phyloP scores from a whole-genome alignment of 768 basidiomycete species.

The Sutorius australiensis region DNA sequence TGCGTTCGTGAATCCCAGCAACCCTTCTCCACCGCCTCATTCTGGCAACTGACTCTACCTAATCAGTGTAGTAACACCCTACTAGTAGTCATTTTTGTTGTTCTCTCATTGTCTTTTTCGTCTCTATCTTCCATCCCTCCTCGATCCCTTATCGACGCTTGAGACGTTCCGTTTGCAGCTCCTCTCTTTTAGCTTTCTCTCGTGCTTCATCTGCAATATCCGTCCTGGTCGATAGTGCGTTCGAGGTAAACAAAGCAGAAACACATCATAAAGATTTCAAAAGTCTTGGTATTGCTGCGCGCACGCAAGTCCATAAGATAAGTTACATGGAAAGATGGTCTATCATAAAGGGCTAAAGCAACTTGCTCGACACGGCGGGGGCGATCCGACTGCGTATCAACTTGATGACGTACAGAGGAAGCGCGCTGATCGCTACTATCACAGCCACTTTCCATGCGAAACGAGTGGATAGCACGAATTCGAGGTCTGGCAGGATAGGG shows the following conservation, averaged over 20 bases:
- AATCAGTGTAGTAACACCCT: constrained; percentile 22
- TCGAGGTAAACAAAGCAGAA: constrained; percentile 30
- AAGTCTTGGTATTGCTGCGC: constrained; percentile 8
- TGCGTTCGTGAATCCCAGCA: constrained; percentile 45
- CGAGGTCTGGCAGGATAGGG: constrained; percentile 59
- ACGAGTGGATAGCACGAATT: constrained; percentile 82
- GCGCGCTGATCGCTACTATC: constrained; percentile 90
- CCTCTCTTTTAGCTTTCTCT: neutral
- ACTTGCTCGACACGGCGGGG: constrained; percentile 91
- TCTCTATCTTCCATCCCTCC: neutral
- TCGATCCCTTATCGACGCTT: constrained; percentile 2
- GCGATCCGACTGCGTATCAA: constrained; percentile 79
- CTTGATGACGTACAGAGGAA: constrained; percentile 91
- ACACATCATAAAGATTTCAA: constrained; percentile 39
- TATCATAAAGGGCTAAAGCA: constrained; percentile 45
- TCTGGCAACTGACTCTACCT: constrained; percentile 28
- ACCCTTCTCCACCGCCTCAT: constrained; percentile 48
- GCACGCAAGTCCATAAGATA: neutral
- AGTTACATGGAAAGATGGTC: neutral
- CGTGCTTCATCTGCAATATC: constrained; percentile 30
- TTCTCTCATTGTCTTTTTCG: too few species aligned
- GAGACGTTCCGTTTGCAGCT: constrained; percentile 14
- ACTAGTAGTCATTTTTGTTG: constrained; percentile 10
- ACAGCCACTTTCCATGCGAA: constrained; percentile 95
- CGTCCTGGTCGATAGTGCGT: constrained; percentile 12